Conservation (phyloP, 83 land plant species). For the Picea abies region DNA sequence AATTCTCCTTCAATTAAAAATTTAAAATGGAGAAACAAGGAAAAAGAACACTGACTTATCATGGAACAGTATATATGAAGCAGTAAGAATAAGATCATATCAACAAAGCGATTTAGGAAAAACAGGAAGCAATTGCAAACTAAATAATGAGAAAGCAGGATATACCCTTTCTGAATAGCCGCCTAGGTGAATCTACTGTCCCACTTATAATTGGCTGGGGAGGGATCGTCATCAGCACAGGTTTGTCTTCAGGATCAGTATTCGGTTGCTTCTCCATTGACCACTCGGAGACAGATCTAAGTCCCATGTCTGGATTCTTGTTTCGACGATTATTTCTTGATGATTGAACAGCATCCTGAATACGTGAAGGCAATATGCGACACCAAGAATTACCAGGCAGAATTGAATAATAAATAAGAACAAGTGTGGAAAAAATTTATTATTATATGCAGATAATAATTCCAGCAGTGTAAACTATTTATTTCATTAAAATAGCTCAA, state of each 20-base stretch:
- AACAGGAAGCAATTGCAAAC: not conserved
- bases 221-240: conserved; percentile 2
- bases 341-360: not conserved
- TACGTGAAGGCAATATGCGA: not conserved
- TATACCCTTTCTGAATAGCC: conserved; percentile 18
- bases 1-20: not conserved
- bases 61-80: not conserved
- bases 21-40: not conserved
- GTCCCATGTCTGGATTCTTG: conserved; percentile 17
- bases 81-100: not conserved
- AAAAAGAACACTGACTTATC: not conserved
- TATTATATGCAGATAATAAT: too few species aligned
- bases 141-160: not conserved
- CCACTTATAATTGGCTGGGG: conserved; percentile 6
- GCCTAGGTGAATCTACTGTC: conserved; percentile 13
- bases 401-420: not conserved
- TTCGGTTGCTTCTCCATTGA: conserved; percentile 9
- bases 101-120: not conserved
- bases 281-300: conserved; percentile 10
- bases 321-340: conserved; percentile 6
- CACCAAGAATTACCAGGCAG: not conserved
- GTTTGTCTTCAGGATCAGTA: conserved; percentile 16
- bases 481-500: not conserved
- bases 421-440: not conserved
- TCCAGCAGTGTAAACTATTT: not conserved